Evolutionary conservation across 768 basidiomycete species (phyloP).

Genomic region (Amanita pseudoporphyria): DNA sequence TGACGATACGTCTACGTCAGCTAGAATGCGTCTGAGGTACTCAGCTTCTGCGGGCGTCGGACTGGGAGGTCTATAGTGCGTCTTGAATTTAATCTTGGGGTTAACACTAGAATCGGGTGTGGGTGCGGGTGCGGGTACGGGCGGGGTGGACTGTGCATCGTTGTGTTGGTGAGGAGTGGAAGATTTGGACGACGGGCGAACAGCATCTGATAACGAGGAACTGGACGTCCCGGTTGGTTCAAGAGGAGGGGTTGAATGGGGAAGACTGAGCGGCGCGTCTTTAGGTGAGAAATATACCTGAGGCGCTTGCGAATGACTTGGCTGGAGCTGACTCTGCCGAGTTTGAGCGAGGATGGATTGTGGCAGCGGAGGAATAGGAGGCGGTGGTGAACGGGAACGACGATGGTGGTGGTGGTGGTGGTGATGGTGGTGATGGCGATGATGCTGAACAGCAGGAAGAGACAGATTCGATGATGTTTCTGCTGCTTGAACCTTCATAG

Average conservation of each 20-base stretch:
- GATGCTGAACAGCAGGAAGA: constrained; percentile 6
- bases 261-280: too few relatives aligned
- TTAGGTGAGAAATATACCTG: too few relatives aligned
- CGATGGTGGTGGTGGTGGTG: constrained; percentile 10
- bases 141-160: too few relatives aligned
- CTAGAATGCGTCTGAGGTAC: constrained; percentile 61
- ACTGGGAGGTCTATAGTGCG: constrained; percentile 52
- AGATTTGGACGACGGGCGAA: too few relatives aligned
- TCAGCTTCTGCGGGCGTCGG: constrained; percentile 46
- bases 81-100: constrained; percentile 18
- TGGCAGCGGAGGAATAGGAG: constrained; percentile 3
- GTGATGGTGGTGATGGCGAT: constrained; percentile 8
- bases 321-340: constrained; percentile 1
- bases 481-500: neutral
- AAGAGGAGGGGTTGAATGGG: too few relatives aligned
- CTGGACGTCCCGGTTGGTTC: too few relatives aligned
- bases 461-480: constrained; percentile 5
- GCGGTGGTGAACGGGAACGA: neutral
- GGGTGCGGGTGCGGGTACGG: too few relatives aligned
- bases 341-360: neutral
- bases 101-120: neutral
- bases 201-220: too few relatives aligned
- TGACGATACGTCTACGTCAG: constrained; percentile 42
- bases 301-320: neutral
- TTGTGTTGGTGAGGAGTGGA: too few relatives aligned